Conservation (phyloP, 768 basidiomycete species). For the Cystofilobasidium capitatum region DNA sequence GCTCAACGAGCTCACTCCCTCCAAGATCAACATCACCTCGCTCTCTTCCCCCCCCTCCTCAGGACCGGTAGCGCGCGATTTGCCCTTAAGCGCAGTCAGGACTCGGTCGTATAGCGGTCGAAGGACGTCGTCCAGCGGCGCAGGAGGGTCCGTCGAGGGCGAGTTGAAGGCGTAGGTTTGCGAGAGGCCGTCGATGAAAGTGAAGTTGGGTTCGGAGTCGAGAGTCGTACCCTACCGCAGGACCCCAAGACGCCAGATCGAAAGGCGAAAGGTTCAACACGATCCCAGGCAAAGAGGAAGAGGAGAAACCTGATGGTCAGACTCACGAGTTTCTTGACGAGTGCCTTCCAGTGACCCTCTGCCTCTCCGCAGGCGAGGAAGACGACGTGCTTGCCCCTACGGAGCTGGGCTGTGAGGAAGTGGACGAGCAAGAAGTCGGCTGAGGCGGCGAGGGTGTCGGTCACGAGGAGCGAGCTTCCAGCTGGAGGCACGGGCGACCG, state of each 20-base stretch:
- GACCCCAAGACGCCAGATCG: background rate
- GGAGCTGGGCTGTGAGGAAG: conserved; percentile 16
- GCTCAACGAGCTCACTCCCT: conserved; percentile 13
- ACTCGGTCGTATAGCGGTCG: conserved; percentile 23
- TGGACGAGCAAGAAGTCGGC: conserved; percentile 21
- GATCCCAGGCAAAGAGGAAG: too few species aligned
- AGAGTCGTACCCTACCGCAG: conserved; percentile 1
- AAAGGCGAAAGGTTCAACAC: background rate
- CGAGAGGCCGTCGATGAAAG: conserved; percentile 14
- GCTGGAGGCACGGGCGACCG: conserved; percentile 15
- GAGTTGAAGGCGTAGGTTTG: background rate
- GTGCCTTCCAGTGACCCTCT: conserved; percentile 6
- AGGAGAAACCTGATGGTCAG: background rate
- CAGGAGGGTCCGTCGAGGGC: conserved; percentile 6
- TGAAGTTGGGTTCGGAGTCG: conserved; percentile 1
- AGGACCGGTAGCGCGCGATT: background rate
- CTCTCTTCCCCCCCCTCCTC: background rate
- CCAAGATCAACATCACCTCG: conserved; percentile 12
- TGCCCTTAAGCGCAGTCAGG: conserved; percentile 11
- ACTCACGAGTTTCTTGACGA: conserved; percentile 23
- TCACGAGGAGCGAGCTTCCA: conserved; percentile 4
- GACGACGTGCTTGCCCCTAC: conserved; percentile 3
- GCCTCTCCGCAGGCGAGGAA: conserved; percentile 21
- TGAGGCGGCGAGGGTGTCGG: conserved; percentile 23
- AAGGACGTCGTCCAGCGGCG: background rate